Conservation (phyloP, 768 basidiomycete species). For the Auriscalpium microsporum region DNA sequence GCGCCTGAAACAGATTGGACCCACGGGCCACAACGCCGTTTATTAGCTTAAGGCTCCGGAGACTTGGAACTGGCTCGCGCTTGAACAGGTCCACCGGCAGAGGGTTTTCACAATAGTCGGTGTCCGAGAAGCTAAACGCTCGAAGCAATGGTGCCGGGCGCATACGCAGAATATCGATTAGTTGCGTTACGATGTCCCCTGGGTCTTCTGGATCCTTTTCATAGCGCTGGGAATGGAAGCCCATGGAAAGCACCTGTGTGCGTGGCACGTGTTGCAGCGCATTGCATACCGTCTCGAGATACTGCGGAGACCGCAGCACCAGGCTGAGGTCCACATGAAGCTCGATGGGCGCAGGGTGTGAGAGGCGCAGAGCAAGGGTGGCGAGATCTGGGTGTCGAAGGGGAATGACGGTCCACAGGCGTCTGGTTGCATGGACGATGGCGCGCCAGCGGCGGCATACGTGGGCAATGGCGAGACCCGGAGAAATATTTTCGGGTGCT, state of each 20-base stretch:
- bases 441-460: not conserved
- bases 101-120: not conserved
- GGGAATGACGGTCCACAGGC: not conserved
- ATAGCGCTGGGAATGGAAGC: not conserved
- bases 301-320: not conserved
- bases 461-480: not conserved
- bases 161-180: not conserved
- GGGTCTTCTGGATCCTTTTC: not conserved
- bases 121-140: not conserved
- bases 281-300: not conserved
- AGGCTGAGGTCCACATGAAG: not conserved
- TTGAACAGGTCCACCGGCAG: not conserved
- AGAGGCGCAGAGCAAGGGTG: not conserved
- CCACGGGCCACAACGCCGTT: not conserved
- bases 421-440: not conserved
- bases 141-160: not conserved
- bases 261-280: not conserved
- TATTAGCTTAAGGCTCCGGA: not conserved
- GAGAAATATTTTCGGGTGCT: not conserved
- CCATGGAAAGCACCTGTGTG: not conserved
- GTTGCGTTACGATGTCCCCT: not conserved
- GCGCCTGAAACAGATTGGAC: not conserved
- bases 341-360: not conserved
- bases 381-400: not conserved
- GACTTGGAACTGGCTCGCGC: not conserved